phyloP scores from a whole-genome alignment of 1,139 yeast species.

The Ogataea hybrid region DNA sequence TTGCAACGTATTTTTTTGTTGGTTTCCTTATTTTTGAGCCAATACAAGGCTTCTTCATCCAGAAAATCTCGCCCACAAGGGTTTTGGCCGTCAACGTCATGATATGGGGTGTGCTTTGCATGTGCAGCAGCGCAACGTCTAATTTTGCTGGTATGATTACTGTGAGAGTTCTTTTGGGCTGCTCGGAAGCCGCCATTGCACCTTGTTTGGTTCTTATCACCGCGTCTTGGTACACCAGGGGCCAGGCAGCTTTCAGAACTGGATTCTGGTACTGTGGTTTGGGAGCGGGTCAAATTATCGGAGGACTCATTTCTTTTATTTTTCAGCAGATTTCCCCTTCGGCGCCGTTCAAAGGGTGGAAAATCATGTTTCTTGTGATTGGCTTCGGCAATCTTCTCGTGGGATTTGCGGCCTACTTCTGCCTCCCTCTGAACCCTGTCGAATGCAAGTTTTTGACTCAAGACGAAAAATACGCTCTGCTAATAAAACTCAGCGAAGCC shows the following conservation, averaged over 20 bases:
- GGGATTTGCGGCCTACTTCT: conserved; percentile 12
- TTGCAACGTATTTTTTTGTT: conserved; percentile 43
- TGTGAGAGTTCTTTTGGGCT: conserved; percentile 41
- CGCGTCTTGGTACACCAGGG: conserved; percentile 51
- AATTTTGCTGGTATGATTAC: conserved; percentile 43
- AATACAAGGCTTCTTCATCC: conserved; percentile 38
- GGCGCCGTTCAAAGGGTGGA: conserved; percentile 18
- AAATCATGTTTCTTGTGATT: conserved; percentile 18
- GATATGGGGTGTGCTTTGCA: conserved; percentile 44
- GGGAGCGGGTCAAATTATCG: conserved; percentile 32
- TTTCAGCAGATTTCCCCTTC: conserved; percentile 33
- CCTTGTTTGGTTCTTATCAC: conserved; percentile 48
- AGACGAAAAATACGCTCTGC: conserved; percentile 36
- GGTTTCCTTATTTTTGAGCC: conserved; percentile 51
- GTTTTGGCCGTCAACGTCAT: conserved; percentile 38
- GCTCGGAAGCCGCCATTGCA: conserved; percentile 51
- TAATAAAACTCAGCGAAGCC: conserved; percentile 35
- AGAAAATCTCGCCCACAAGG: conserved; percentile 40
- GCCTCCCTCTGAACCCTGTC: conserved; percentile 15
- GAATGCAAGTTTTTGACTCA: conserved; percentile 31
- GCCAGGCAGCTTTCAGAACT: conserved; percentile 50
- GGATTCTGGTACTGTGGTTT: conserved; percentile 62
- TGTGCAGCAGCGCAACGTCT: conserved; percentile 31
- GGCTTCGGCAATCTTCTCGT: conserved; percentile 15
- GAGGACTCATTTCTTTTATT: conserved; percentile 23